Percentiles rank a stretch among this genome's conserved stretches.
Conservation (phyloP, 2,329 filamentous ascomycete genomes). For the Calonectria honghensis region DNA sequence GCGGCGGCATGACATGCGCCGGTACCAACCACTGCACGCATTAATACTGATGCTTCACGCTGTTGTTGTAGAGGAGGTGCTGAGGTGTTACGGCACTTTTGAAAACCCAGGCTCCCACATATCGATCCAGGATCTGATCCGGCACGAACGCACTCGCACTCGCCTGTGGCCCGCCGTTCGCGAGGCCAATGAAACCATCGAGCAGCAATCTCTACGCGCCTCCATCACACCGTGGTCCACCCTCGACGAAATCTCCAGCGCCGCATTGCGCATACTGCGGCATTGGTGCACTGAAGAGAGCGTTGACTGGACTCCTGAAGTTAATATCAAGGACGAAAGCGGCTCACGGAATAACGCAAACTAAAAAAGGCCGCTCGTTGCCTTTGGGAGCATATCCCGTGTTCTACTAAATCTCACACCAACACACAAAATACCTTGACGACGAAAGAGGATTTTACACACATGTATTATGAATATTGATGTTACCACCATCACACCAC, state of each 20-base stretch:
- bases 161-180: conserved; percentile 56
- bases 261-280: conserved; percentile 63
- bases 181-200: conserved; percentile 58
- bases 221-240: conserved; percentile 64
- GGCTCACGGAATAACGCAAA: conserved; percentile 11
- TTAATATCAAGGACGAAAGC: conserved; percentile 51
- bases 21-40: conserved; percentile 64
- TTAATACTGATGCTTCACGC: conserved; percentile 67
- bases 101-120: conserved; percentile 45
- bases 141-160: conserved; percentile 54
- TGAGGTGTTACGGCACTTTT: conserved; percentile 59
- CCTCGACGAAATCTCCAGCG: conserved; percentile 65
- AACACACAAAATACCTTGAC: conserved; percentile 15
- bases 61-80: conserved; percentile 67
- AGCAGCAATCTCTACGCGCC: conserved; percentile 56
- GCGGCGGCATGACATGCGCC: conserved; percentile 57
- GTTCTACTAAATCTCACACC: conserved; percentile 32
- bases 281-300: conserved; percentile 67
- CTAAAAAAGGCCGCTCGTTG: not conserved
- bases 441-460: conserved; percentile 26
- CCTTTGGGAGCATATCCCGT: conserved; percentile 20
- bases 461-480: conserved; percentile 37
- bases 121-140: conserved; percentile 49
- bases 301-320: conserved; percentile 67
- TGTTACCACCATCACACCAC: conserved; percentile 17